phyloP scores from a whole-genome alignment of 805 yeast genomes.

The Candida ponderosae region DNA sequence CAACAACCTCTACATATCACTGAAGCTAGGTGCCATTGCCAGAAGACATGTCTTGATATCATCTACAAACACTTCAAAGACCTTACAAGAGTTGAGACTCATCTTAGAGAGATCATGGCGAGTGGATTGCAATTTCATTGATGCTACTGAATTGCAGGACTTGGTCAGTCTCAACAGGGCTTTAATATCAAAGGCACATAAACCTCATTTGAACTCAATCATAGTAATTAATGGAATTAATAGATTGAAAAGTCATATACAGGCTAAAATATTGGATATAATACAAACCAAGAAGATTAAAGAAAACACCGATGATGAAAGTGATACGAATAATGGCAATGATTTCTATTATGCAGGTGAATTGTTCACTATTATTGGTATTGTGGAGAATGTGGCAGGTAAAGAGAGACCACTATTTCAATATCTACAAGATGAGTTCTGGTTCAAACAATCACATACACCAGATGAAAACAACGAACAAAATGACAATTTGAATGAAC shows the following conservation, averaged over 20 bases:
- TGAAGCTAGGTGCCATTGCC: constrained; percentile 19
- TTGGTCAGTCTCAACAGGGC: constrained; percentile 1
- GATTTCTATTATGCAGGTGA: constrained; percentile 1
- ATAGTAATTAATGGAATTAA: constrained; percentile 8
- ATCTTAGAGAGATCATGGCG: constrained; percentile 8
- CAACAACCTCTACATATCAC: constrained; percentile 12
- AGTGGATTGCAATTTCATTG: constrained; percentile 1
- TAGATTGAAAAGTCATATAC: constrained; percentile 2
- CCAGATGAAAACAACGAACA: constrained; percentile 2
- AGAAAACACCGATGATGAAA: background rate
- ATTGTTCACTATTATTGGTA: constrained; percentile 12
- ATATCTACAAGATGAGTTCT: constrained; percentile 18
- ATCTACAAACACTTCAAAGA: constrained; percentile 9
- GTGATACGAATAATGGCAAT: background rate
- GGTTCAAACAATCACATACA: constrained; percentile 24
- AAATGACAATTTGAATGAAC: no score
- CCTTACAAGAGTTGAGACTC: constrained; percentile 11
- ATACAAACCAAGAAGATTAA: constrained; percentile 1
- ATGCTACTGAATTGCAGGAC: background rate
- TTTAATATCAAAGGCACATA: constrained; percentile 9
- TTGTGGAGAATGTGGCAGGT: constrained; percentile 13
- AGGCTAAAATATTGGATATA: constrained; percentile 1
- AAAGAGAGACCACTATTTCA: constrained; percentile 11
- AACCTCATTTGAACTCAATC: background rate
- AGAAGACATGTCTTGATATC: constrained; percentile 19